Percentiles rank a stretch among this genome's conserved stretches.
phyloP scores from a whole-genome alignment of 116 monocot genomes.

The Trichopus zeylanicus region DNA sequence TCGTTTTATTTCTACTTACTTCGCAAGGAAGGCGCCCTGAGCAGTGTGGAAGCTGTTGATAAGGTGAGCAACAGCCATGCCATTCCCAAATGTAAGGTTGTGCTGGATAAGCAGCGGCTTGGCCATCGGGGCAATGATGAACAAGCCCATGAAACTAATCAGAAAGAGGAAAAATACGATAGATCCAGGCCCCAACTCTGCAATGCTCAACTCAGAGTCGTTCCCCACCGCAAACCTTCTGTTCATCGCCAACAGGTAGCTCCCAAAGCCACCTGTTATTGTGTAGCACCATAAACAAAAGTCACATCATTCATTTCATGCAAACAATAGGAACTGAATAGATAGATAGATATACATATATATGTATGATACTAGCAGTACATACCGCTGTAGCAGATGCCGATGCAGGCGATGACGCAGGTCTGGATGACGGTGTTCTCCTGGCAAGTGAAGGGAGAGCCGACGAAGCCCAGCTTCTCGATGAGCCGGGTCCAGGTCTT shows the following conservation, averaged over 20 bases:
- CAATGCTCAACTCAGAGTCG: constrained; percentile 12
- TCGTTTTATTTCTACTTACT: constrained; percentile 3
- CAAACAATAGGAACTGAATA: too few relatives aligned
- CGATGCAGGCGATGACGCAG: constrained; percentile 62
- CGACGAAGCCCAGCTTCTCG: constrained; percentile 31
- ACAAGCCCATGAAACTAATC: constrained; percentile 27
- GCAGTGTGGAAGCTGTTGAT: constrained; percentile 40
- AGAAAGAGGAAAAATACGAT: constrained; percentile 28
- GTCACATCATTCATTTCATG: too few relatives aligned
- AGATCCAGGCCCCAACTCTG: constrained; percentile 16
- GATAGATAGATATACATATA: not conserved
- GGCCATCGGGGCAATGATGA: constrained; percentile 23
- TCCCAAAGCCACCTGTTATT: constrained; percentile 26
- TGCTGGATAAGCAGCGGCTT: constrained; percentile 25
- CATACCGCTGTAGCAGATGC: constrained; percentile 60
- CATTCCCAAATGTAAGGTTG: constrained; percentile 18
- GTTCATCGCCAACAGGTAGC: constrained; percentile 29
- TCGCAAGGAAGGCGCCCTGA: constrained; percentile 25
- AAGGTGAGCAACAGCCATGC: constrained; percentile 23
- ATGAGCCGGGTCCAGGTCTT: constrained; percentile 35
- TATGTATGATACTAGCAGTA: too few relatives aligned
- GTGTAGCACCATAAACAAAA: too few relatives aligned
- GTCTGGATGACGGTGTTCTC: constrained; percentile 92
- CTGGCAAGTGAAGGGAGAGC: constrained; percentile 57
- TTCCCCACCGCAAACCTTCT: constrained; percentile 13